Percentiles rank a stretch among this genome's conserved stretches.
Conservation (phyloP, 2,329 filamentous ascomycete species). For the Rhynchosporium agropyri region DNA sequence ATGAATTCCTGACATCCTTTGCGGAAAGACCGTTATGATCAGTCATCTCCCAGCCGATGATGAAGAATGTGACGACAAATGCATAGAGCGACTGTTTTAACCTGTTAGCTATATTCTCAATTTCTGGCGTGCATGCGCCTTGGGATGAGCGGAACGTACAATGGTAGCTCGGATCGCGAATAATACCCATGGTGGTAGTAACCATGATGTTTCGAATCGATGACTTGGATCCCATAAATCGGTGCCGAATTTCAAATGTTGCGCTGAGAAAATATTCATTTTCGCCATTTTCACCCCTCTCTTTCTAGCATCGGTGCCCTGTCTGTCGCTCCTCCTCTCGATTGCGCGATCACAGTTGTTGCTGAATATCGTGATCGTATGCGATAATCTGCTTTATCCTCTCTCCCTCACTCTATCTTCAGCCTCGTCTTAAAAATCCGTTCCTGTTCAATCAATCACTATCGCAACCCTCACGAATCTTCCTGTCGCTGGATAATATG, state of each 20-base stretch:
- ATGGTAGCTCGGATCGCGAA: slow-evolving; percentile 59
- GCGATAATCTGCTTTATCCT: neutral
- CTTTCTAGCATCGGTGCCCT: neutral
- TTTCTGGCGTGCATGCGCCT: slow-evolving; percentile 13
- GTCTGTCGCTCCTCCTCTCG: neutral
- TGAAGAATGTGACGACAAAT: slow-evolving; percentile 69
- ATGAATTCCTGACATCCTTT: slow-evolving; percentile 54
- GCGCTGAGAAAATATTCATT: slow-evolving; percentile 6
- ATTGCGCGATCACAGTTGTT: neutral
- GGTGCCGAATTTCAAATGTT: slow-evolving; percentile 31
- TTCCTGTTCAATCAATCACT: too few species aligned
- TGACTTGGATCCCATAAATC: slow-evolving; percentile 49
- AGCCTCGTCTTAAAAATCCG: neutral
- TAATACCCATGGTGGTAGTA: slow-evolving; percentile 67
- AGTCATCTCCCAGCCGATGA: slow-evolving; percentile 66
- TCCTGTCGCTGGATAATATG: neutral
- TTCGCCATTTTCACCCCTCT: slow-evolving; percentile 17
- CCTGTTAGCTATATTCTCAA: slow-evolving; percentile 19
- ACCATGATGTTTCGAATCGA: slow-evolving; percentile 80
- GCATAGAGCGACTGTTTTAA: slow-evolving; percentile 61
- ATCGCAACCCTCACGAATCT: too few species aligned
- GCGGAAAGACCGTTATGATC: slow-evolving; percentile 42
- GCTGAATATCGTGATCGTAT: neutral
- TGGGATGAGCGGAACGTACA: slow-evolving; percentile 46
- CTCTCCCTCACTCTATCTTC: neutral